Conservation (phyloP, 192 early-diverging fungal genomes). For the Umbelopsis isabellina region DNA sequence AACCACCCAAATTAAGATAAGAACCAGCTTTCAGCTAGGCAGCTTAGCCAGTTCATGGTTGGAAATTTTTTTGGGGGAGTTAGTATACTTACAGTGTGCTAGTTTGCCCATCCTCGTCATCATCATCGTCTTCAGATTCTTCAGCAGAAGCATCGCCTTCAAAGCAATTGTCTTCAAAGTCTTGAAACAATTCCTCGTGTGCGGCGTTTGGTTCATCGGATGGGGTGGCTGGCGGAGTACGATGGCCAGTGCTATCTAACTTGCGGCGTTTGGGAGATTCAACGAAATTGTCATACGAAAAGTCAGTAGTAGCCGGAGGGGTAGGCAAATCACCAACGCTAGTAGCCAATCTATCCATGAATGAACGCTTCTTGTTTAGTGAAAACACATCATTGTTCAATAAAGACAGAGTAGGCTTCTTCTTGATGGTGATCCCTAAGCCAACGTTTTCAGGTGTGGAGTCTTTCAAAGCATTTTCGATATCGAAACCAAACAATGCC, state of each 20-base stretch:
- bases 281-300: slow-evolving; percentile 12
- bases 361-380: slow-evolving; percentile 5
- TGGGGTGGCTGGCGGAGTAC: slow-evolving; percentile 7
- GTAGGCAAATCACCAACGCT: slow-evolving; percentile 25
- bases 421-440: slow-evolving; percentile 18
- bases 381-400: background rate
- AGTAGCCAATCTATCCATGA: slow-evolving; percentile 4
- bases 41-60: background rate
- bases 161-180: slow-evolving; percentile 7
- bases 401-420: slow-evolving; percentile 19
- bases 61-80: background rate
- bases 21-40: too few species aligned
- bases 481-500: slow-evolving; percentile 19
- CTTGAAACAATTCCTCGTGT: slow-evolving; percentile 12
- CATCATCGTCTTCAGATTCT: slow-evolving; percentile 23
- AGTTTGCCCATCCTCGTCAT: slow-evolving; percentile 16
- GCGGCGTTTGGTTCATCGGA: background rate
- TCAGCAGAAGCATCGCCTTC: slow-evolving; percentile 14
- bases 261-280: slow-evolving; percentile 19
- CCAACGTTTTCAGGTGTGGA: slow-evolving; percentile 17
- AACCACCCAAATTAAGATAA: slow-evolving; percentile 9
- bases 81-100: slow-evolving; percentile 14
- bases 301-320: slow-evolving; percentile 23
- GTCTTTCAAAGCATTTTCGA: slow-evolving; percentile 15
- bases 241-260: slow-evolving; percentile 1